These are phyloP conservation scores for Salvia splendens DNA, from an alignment of 257 asterid species.

Conservation along the genomic window DNA sequence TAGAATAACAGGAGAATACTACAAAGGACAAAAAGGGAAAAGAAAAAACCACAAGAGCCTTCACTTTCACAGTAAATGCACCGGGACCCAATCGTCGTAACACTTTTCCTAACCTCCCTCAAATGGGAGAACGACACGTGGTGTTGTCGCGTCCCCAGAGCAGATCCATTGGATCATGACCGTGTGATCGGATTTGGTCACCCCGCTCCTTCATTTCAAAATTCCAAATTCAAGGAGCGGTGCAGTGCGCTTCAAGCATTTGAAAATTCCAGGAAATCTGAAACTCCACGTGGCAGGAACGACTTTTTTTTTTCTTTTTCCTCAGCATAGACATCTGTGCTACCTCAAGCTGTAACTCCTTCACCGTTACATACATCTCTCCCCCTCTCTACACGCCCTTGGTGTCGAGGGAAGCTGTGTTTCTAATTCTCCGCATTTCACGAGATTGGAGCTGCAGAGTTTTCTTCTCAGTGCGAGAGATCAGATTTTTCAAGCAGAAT, in stretches of 20 bases:
- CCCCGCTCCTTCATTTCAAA: slow-evolving; percentile 26
- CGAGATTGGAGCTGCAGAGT: slow-evolving; percentile 21
- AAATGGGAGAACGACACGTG: slow-evolving; percentile 10
- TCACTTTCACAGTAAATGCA: slow-evolving; percentile 17
- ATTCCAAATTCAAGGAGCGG: slow-evolving; percentile 12
- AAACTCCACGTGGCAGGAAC: slow-evolving; percentile 40
- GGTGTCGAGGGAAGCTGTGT: slow-evolving; percentile 20
- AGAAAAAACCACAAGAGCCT: not conserved
- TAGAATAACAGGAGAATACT: not conserved
- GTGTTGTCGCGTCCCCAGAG: not conserved
- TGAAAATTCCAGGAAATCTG: slow-evolving; percentile 15
- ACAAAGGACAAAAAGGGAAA: slow-evolving; percentile 7
- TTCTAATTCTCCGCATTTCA: slow-evolving; percentile 12
- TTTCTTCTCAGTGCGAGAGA: slow-evolving; percentile 6
- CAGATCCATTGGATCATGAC: slow-evolving; percentile 6
- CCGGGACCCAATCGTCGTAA: not conserved
- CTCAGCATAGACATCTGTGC: slow-evolving; percentile 33
- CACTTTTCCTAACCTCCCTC: slow-evolving; percentile 20
- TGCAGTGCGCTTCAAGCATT: slow-evolving; percentile 20
- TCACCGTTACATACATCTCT: slow-evolving; percentile 28
- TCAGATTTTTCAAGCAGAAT: not conserved
- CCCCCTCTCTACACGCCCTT: not conserved
- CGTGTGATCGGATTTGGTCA: slow-evolving; percentile 25
- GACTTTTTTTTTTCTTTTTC: slow-evolving; percentile 17
- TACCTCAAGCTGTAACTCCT: slow-evolving; percentile 21